phyloP scores from a whole-genome alignment of 2,329 filamentous ascomycete species.

The Hirsutella minnesotensis region DNA sequence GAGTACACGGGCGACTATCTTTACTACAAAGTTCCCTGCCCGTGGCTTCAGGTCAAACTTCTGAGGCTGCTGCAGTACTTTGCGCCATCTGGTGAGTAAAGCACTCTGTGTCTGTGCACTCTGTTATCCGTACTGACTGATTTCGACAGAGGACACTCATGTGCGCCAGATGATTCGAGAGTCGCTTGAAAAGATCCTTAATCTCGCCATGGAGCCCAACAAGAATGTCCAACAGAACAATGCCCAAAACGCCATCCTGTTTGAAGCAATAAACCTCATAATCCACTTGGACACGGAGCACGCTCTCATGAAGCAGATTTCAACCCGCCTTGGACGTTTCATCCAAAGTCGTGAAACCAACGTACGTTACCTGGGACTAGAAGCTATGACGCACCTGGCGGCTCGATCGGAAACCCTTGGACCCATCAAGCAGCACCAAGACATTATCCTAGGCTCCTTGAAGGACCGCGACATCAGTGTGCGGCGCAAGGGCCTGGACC shows the following conservation, averaged over 20 bases:
- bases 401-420: constrained; percentile 88
- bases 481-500: constrained; percentile 83
- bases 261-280: constrained; percentile 96
- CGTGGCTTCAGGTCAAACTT: constrained; percentile 95
- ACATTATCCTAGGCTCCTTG: constrained; percentile 86
- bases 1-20: constrained; percentile 87
- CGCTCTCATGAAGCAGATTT: constrained; percentile 91
- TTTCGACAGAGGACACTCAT: constrained; percentile 67
- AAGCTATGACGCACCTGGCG: constrained; percentile 96
- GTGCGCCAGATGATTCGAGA: constrained; percentile 85
- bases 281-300: constrained; percentile 96
- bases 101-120: not conserved
- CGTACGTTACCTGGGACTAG: constrained; percentile 86
- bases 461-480: constrained; percentile 97
- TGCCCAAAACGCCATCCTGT: constrained; percentile 92
- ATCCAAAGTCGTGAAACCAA: constrained; percentile 97
- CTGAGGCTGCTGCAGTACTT: constrained; percentile 90
- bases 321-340: constrained; percentile 79
- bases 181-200: constrained; percentile 81
- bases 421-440: constrained; percentile 96
- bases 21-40: constrained; percentile 99
- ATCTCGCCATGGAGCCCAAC: constrained; percentile 81
- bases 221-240: constrained; percentile 99
- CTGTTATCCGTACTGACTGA: not conserved
- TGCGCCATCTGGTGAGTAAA: constrained; percentile 73